phyloP scores from a whole-genome alignment of 257 asterid genomes.

The Capsicum chinense region DNA sequence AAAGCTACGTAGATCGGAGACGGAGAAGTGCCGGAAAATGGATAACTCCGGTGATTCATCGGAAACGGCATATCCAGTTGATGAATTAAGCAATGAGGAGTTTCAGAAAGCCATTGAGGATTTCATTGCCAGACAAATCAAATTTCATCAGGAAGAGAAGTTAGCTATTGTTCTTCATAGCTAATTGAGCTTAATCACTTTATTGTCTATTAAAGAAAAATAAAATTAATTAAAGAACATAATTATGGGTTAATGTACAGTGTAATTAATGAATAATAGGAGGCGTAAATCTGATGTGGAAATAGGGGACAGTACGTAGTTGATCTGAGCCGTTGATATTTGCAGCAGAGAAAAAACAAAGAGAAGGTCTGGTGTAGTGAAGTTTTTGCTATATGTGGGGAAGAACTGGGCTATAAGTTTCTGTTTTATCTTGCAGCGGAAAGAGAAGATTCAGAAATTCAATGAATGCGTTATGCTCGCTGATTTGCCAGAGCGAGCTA shows the following conservation, averaged over 20 bases:
- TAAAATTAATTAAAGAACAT: not conserved
- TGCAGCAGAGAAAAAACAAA: not conserved
- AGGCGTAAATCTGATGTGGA: constrained; percentile 25
- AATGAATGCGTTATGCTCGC: not conserved
- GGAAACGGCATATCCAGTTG: constrained; percentile 46
- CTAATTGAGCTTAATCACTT: constrained; percentile 14
- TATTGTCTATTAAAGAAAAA: not conserved
- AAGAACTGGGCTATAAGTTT: too few species aligned
- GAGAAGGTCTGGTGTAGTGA: too few species aligned
- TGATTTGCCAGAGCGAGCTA: not conserved
- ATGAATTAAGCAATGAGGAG: constrained; percentile 74
- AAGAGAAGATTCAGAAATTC: not conserved
- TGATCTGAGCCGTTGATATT: constrained; percentile 36
- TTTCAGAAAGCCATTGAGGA: constrained; percentile 70
- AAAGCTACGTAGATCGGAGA: constrained; percentile 63
- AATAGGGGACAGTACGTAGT: not conserved
- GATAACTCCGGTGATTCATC: constrained; percentile 38
- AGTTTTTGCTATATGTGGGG: too few species aligned
- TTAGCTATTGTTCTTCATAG: constrained; percentile 57
- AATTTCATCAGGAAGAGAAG: constrained; percentile 73
- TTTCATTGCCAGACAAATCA: constrained; percentile 77
- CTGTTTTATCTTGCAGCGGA: not conserved
- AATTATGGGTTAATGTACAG: constrained; percentile 27
- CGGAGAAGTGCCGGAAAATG: constrained; percentile 45
- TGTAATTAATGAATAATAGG: constrained; percentile 16